Evolutionary conservation across 1,284 basidiomycete genomes (phyloP), one percentile per base, ranked within the genome.

Genomic region (Butyriboletus regius): DNA sequence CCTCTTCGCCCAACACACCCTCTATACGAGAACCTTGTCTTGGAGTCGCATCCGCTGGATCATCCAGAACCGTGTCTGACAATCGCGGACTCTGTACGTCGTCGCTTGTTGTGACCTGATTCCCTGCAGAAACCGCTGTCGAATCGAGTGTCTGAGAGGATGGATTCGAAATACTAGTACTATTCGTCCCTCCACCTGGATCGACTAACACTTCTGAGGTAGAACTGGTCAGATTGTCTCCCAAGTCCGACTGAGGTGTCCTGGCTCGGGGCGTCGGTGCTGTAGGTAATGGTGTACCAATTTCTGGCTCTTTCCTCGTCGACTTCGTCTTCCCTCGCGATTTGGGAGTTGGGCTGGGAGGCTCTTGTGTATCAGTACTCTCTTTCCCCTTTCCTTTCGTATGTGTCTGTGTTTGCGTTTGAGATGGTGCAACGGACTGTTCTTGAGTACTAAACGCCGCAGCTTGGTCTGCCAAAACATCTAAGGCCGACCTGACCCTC

Each of bases 391-490:
- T 62, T 15, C 39, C 57, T 37, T 54, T 57, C 8, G 48, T 44
- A 32, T 43, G 50, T 0, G 34, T 36, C 36, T 36, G 49, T 0
- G 29, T 24, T 24, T 48, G 50, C 7, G 45, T 17, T 26, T 48
- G 54, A 17, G 31, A 24, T n/a, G 24, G 29, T n/a, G 32, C 15
- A 4, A 36, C 14, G 6, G 54, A 6, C 29, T 48, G 51, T 14
- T 65, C 67, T 24, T 65, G 63, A 8, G 58, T 54, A 42, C 59
- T 63, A 38, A 61, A 73, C 56, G 51, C 69, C 9, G 81, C 82
- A 3, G 83, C 83, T 62, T 86, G 82, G 58, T 86, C 83, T 8
- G 84, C 84, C 29, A 86, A 69, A 32, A 85, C 82, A 56, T 85
- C 82, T 58, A 85, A 66, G 5, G 79, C 83, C 49, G 76, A 79